Evolutionary conservation across 129 eudicot species (phyloP).

Genomic region (Helianthus tuberosus): DNA sequence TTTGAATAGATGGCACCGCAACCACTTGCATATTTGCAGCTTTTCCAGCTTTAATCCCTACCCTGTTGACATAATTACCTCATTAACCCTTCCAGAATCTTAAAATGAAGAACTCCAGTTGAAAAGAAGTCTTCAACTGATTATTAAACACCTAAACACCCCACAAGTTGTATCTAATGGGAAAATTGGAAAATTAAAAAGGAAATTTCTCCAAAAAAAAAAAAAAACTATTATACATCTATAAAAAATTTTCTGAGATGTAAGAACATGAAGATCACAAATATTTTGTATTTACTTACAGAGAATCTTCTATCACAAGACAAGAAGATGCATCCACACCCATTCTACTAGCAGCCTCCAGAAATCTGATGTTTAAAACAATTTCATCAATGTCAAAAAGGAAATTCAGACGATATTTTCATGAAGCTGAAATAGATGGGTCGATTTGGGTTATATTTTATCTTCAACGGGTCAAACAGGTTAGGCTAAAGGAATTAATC

Average conservation of each 20-base stretch:
- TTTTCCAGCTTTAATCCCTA: constrained; percentile 82
- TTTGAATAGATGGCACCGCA: constrained; percentile 69
- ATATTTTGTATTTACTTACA: constrained; percentile 50
- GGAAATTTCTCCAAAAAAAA: no score
- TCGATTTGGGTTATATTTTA: not conserved
- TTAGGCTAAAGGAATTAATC: not conserved
- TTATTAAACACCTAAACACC: no score
- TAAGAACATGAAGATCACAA: not conserved
- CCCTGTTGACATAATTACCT: constrained; percentile 37
- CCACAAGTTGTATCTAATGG: no score
- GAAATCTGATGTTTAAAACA: constrained; percentile 55
- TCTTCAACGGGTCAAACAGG: not conserved
- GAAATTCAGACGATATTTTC: not conserved
- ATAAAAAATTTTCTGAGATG: not conserved
- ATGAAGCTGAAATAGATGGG: not conserved
- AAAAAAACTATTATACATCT: no score
- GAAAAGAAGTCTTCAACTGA: not conserved
- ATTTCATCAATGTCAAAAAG: constrained; percentile 9
- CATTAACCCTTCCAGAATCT: not conserved
- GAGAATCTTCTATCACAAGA: constrained; percentile 86
- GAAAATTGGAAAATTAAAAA: no score
- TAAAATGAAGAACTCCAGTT: not conserved
- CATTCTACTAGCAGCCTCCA: constrained; percentile 86
- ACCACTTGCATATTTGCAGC: constrained; percentile 89
- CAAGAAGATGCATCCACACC: constrained; percentile 67